Percentiles rank a stretch among this genome's conserved stretches.
phyloP scores from a whole-genome alignment of 2,329 filamentous ascomycete species.

The Cladophialophora chaetospira region DNA sequence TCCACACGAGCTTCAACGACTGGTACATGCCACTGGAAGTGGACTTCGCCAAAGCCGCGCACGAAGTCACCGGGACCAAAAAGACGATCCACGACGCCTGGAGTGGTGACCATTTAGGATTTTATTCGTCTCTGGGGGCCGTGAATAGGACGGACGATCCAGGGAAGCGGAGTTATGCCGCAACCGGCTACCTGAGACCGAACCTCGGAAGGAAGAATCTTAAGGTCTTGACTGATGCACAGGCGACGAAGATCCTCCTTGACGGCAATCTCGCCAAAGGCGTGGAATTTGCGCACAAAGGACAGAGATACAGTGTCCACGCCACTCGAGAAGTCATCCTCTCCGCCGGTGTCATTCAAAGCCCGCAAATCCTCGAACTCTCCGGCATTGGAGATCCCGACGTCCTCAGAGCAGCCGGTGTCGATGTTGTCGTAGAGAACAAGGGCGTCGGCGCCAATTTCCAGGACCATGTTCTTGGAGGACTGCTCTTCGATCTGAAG shows the following conservation, averaged over 20 bases:
- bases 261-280: constrained; percentile 40
- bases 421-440: constrained; percentile 47
- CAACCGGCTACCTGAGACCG: constrained; percentile 42
- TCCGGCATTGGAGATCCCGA: constrained; percentile 59
- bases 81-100: constrained; percentile 31
- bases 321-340: constrained; percentile 57
- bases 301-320: constrained; percentile 40
- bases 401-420: constrained; percentile 44
- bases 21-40: constrained; percentile 42
- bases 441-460: constrained; percentile 52
- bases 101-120: constrained; percentile 30
- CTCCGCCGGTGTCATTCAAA: constrained; percentile 59
- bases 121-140: constrained; percentile 28
- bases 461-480: constrained; percentile 45
- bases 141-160: constrained; percentile 25
- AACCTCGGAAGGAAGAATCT: constrained; percentile 47
- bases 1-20: constrained; percentile 36
- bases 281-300: constrained; percentile 47
- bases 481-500: constrained; percentile 32
- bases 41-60: constrained; percentile 40
- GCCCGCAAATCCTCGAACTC: constrained; percentile 60
- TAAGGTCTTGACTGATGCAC: constrained; percentile 48
- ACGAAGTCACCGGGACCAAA: constrained; percentile 37
- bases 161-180: constrained; percentile 44
- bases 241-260: constrained; percentile 41